phyloP scores from a whole-genome alignment of 345 rosid genomes.

The Salix viminalis region DNA sequence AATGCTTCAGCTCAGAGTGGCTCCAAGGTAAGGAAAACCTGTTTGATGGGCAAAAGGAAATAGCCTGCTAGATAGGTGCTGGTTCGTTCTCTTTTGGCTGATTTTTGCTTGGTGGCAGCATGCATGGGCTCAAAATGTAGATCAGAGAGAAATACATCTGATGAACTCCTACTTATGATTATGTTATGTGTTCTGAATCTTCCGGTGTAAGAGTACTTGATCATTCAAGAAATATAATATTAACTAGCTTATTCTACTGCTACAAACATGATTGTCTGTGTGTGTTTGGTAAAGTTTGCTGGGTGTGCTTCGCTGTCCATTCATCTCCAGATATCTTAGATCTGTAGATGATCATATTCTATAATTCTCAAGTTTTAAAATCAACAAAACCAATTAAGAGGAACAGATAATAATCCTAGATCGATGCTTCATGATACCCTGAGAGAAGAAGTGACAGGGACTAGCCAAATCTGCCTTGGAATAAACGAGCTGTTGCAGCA shows the following conservation, averaged over 20 bases:
- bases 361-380: neutral
- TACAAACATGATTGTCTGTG: neutral
- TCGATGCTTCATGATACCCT: neutral
- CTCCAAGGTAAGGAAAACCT: constrained; percentile 37
- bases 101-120: neutral
- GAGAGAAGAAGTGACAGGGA: neutral
- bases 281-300: no score
- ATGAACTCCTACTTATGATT: neutral
- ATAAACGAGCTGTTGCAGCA: neutral
- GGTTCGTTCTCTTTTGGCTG: neutral
- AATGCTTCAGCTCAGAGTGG: constrained; percentile 21
- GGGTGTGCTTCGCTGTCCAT: neutral
- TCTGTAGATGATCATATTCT: neutral
- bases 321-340: no score
- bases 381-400: neutral
- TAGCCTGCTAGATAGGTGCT: neutral
- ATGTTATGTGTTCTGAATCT: constrained; percentile 2
- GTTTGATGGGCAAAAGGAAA: constrained; percentile 29
- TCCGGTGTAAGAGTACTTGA: neutral
- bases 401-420: neutral
- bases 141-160: neutral
- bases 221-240: neutral
- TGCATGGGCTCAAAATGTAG: constrained; percentile 1
- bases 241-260: neutral
- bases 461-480: neutral